Base-by-base conservation (phyloP, 2,329 filamentous ascomycete species). In the Zelopaecilomyces penicillatus region DNA sequence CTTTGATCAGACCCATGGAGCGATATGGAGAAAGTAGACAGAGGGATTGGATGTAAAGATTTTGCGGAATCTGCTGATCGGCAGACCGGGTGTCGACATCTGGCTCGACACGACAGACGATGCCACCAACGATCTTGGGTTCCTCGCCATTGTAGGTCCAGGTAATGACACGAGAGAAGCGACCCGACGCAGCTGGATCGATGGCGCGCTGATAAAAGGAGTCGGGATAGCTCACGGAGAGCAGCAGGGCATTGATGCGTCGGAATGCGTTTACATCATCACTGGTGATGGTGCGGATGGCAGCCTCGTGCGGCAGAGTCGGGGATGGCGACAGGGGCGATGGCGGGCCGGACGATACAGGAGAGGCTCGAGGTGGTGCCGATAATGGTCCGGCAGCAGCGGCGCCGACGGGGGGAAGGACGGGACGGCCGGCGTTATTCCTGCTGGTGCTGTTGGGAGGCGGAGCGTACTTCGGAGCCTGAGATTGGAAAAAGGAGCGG, bases 21-120 rank as follows among this genome's bases (percentile, higher is more conserved):
- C 80, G 73, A 61, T 82, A 84, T 0, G 81, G 81, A 6, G 79
- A 76, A 9, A 83, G 72, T 2, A 84, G 68, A 35, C 74, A 74
- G 2, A 85, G 70, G 4, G 77, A 80, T 57, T 82, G 80, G 52
- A 85, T 76, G 63, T 85, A 85, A 5, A 85, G 65, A 48, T 70
- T 34, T 35, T 42, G 46, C 9, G 32, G n/a, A 7, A 42, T 29
- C 42, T 46, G 34, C 33, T 34, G 19, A n/a, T 45, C 42, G 30
- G 44, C 37, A 12, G 45, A 40, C 12, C 41, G 47, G n/a, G 48
- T 37, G n/a, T 49, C 42, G 50, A 57, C 32, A 40, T 45, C 44
- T 19, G 55, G 68, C 53, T 83, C 79, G 40, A 81, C 62, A n/a
- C 77, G 76, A 57, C 78, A 82, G 49, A 83, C 71, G 35, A 84